phyloP scores from a whole-genome alignment of 305 asterid genomes.

The Solanum hybrid region DNA sequence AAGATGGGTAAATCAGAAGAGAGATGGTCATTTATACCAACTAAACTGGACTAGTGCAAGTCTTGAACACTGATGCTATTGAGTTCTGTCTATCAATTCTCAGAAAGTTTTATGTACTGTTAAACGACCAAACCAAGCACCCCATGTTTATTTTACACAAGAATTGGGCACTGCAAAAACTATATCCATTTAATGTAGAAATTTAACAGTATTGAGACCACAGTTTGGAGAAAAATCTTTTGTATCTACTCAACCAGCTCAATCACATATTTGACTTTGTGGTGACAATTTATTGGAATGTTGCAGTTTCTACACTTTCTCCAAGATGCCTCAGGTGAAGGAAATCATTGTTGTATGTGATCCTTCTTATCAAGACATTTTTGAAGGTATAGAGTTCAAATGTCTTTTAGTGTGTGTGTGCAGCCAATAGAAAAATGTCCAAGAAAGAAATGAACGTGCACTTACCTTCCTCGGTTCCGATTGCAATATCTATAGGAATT shows the following conservation, averaged over 20 bases:
- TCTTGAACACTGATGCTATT: background rate
- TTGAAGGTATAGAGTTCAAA: constrained; percentile 55
- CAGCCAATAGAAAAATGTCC: background rate
- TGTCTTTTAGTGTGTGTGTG: background rate
- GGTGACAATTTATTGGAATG: constrained; percentile 10
- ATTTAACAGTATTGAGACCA: background rate
- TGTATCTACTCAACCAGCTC: constrained; percentile 7
- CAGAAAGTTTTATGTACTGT: background rate
- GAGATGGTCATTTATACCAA: background rate
- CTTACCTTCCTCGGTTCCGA: background rate
- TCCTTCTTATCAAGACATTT: constrained; percentile 91
- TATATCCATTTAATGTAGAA: background rate
- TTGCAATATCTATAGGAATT: background rate
- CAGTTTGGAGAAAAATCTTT: background rate
- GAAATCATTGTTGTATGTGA: constrained; percentile 93
- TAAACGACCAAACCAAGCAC: background rate
- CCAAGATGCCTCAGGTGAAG: constrained; percentile 84
- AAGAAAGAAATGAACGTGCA: background rate
- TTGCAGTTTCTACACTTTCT: constrained; percentile 88
- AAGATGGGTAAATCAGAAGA: background rate
- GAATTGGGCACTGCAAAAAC: background rate
- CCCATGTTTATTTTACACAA: background rate
- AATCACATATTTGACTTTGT: constrained; percentile 2
- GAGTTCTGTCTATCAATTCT: background rate
- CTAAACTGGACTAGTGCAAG: background rate